Percentiles rank a stretch among this genome's conserved stretches.
These are phyloP conservation scores for Kwoniella sp. DNA, from an alignment of 768 basidiomycete genomes.

Conservation along the genomic window DNA sequence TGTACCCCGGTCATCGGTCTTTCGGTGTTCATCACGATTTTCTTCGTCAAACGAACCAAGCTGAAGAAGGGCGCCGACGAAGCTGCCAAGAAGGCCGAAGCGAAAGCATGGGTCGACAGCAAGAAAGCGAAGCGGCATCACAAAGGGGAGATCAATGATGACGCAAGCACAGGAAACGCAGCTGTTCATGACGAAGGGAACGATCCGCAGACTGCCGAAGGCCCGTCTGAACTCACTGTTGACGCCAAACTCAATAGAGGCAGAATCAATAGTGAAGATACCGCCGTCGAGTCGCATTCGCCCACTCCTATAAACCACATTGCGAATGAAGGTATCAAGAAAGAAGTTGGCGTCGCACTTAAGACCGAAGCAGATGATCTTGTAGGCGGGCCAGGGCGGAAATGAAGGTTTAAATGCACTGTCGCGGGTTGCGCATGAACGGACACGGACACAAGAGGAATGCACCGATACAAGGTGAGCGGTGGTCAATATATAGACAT, in stretches of 20 bases:
- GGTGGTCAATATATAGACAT: too few species aligned
- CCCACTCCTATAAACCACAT: background rate
- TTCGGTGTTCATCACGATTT: constrained; percentile 63
- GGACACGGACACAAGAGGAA: too few species aligned
- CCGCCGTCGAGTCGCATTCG: background rate
- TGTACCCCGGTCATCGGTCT: constrained; percentile 63
- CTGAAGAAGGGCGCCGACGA: constrained; percentile 66
- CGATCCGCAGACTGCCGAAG: too few species aligned
- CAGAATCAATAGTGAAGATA: constrained; percentile 15
- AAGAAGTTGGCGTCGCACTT: constrained; percentile 25
- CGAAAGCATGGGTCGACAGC: constrained; percentile 52
- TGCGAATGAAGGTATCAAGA: constrained; percentile 8
- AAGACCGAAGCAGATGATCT: constrained; percentile 17
- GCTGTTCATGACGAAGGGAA: too few species aligned
- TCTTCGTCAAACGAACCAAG: constrained; percentile 68
- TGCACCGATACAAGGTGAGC: too few species aligned
- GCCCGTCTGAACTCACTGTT: too few species aligned
- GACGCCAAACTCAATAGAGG: background rate
- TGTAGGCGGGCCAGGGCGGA: background rate
- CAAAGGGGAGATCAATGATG: too few species aligned
- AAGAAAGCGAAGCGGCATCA: constrained; percentile 39
- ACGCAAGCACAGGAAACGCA: too few species aligned
- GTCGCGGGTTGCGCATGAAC: too few species aligned
- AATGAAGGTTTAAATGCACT: background rate
- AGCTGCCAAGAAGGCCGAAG: constrained; percentile 56